A percentile compares a stretch with the other conserved stretches of the same genome.
These are phyloP conservation scores for Pseudocercospora cruenta DNA, from an alignment of 2,329 filamentous ascomycete genomes.

Conservation along the genomic window DNA sequence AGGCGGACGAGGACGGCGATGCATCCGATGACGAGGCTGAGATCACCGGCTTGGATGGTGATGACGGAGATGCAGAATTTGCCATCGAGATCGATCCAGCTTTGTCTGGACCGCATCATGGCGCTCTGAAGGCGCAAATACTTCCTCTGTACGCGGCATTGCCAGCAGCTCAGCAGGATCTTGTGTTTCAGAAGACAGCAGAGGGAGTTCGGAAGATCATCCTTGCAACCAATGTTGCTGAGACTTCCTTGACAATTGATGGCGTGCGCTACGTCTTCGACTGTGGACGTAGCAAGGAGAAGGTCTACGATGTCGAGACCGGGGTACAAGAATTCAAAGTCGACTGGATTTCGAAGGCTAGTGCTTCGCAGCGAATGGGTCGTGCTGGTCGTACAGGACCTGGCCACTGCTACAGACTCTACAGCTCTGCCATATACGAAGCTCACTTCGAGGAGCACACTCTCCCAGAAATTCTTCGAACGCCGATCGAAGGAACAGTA, in stretches of 20 bases:
- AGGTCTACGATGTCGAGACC: conserved; percentile 81
- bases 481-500: conserved; percentile 87
- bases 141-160: conserved; percentile 93
- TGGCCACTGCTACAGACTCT: conserved; percentile 92
- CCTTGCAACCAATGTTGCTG: conserved; percentile 92
- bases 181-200: conserved; percentile 80
- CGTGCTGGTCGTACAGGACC: conserved; percentile 94
- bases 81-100: conserved; percentile 56
- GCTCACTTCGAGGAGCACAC: conserved; percentile 84
- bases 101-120: conserved; percentile 47
- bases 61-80: conserved; percentile 60
- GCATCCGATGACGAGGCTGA: conserved; percentile 61
- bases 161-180: conserved; percentile 85
- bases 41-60: conserved; percentile 62
- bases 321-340: conserved; percentile 96
- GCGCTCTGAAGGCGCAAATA: conserved; percentile 75
- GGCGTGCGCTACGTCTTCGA: conserved; percentile 96
- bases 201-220: conserved; percentile 84
- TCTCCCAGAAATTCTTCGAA: conserved; percentile 84
- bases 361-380: conserved; percentile 86
- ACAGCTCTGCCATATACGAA: conserved; percentile 92
- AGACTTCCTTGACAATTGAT: conserved; percentile 95
- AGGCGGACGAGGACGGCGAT: conserved; percentile 50
- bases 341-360: conserved; percentile 97
- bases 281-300: conserved; percentile 88